Evolutionary conservation across 768 basidiomycete species (phyloP).

Genomic region (Amanita fuliginea): DNA sequence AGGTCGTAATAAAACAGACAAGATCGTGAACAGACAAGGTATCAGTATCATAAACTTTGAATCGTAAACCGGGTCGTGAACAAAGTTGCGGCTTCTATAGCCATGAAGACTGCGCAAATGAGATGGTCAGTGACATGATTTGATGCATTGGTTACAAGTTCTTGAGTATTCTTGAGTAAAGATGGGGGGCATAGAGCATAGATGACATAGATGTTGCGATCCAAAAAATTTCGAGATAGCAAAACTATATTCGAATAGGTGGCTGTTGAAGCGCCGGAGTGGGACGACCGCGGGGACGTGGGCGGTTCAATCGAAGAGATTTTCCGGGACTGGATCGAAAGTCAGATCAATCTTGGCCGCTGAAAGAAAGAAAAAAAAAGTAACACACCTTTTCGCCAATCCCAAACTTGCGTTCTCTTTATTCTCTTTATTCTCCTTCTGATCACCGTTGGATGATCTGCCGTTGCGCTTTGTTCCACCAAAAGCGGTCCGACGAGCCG

Average conservation of each 20-base stretch:
- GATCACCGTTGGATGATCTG: too few relatives aligned
- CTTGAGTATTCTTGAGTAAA: not conserved
- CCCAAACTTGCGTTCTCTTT: slow-evolving; percentile 18
- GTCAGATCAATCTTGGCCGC: not conserved
- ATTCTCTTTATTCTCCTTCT: too few relatives aligned
- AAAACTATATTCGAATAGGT: slow-evolving; percentile 22
- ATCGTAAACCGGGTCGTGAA: not conserved
- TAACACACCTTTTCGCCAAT: slow-evolving; percentile 46
- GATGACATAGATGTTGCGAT: not conserved
- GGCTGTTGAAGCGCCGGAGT: slow-evolving; percentile 29
- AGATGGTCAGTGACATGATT: not conserved
- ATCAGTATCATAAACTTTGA: not conserved
- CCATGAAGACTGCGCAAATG: not conserved
- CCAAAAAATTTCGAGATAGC: not conserved
- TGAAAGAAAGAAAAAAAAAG: not conserved
- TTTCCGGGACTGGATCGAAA: slow-evolving; percentile 30
- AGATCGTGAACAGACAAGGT: slow-evolving; percentile 1
- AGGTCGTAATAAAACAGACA: slow-evolving; percentile 6
- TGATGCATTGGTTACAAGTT: not conserved
- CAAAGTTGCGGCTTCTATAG: not conserved
- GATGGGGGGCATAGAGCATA: slow-evolving; percentile 1
- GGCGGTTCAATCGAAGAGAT: slow-evolving; percentile 35
- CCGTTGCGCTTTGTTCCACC: slow-evolving; percentile 56
- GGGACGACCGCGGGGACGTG: slow-evolving; percentile 37
- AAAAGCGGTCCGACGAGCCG: slow-evolving; percentile 43